Evolutionary conservation across 2,329 filamentous ascomycete species (phyloP), one percentile per base, ranked within the genome.

Genomic region (Sclerotinia nivalis): DNA sequence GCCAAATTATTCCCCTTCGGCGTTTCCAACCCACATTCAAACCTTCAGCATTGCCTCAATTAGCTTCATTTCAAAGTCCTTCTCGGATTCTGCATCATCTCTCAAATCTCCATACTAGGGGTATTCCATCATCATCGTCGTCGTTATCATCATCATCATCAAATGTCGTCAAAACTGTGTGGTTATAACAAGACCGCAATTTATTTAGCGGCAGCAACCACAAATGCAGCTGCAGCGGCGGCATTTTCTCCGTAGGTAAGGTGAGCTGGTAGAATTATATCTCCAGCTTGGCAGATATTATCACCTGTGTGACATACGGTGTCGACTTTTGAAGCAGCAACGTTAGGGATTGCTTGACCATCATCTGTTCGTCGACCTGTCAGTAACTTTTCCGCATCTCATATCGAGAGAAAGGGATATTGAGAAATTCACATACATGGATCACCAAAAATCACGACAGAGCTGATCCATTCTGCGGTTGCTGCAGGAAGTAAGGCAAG

Each of bases 231-330:
- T 1, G 82, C 82, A 12, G 76, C 76, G 5, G 72, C 70, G 0
- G 79, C 81, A 75, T 82, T 71, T 4, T 59, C 34, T 1, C 74
- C 79, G 71, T 85, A 85, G 3, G 76, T 76, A 47, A 81, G 67
- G 76, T 84, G 83, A 9, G 81, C 73, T 10, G 78, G 79, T 31
- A 81, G 75, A 8, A 82, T 75, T 66, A 82, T 78, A 31, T 81
- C 74, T 0, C 82, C 82, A 47, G 84, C 83, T 5, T 76, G 68
- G 70, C 86, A 88, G 8, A 88, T 85, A 13, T 82, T 78, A 72
- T 88, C 86, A 0, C 83, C 85, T 4, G 72, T 59, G 43, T 84
- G 81, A 71, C 86, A 87, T 50, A 83, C 82, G 28, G 84, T 83
- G 73, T 84, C 71, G 3, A 77, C 74, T 68, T 79, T 76, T 2